Base-by-base conservation (phyloP, 2,329 filamentous ascomycete species). In the Fusarium anguioides region DNA sequence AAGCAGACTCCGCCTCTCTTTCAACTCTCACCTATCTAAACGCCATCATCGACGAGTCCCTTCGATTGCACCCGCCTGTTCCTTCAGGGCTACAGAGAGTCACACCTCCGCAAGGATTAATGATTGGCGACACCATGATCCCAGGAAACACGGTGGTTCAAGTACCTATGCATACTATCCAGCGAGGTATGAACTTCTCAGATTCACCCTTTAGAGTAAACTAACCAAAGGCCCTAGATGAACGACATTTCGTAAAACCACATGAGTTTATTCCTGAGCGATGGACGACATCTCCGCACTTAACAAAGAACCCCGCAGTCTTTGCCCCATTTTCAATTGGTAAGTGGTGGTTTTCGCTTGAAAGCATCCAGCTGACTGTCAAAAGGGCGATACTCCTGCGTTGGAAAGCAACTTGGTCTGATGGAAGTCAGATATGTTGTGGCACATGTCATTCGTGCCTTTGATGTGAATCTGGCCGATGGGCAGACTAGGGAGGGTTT, bases 41-140 rank as follows among this genome's bases (percentile, higher is more conserved):
- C 42, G 80, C 76, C 5, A 70, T 73, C 33, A 78, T 83, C 42
- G 75, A 82, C 42, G 81, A 83, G 60, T 48, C 77, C 0, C 69
- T 81, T 31, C 73, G 81, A 1, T 64, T 82, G 6, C 70, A 78
- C 39, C 79, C 80, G 3, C 68, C 80, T 2, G 75, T 81, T 1
- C 75, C 77, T 0, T 73, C 72, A 3, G 79, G 77, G 4, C 29
- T 77, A 7, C 74, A 75, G 40, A 68, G 81, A 3, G 60, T 76
- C 27, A 80, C 80, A 5, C 79, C 80, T 0, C 73, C 75, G 0
- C 72, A 79, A 37, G 81, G 81, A 2, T n/a, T 75, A 8, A 39
- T 49, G 15, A 61, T 72, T 17, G 70, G 52, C 3, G 63, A 61
- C 7, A 48, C 26, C 6, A 66, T 66, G 33, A 57, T 72, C 23